Percentiles rank a stretch among this genome's conserved stretches.
phyloP scores from a whole-genome alignment of 108 stramenopile genomes.

The Fragilaria radians region DNA sequence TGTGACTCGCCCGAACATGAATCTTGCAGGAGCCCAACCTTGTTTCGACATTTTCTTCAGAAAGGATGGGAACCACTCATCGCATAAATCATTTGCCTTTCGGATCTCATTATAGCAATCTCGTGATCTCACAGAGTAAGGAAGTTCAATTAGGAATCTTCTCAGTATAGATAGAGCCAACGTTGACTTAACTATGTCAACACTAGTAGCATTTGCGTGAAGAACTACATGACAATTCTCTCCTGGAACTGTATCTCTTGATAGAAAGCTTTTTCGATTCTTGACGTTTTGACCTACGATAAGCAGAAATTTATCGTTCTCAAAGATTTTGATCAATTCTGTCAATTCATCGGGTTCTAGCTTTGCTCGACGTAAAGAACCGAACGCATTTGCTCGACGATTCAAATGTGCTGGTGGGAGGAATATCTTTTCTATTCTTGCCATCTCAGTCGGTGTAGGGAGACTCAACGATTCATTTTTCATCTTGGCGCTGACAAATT shows the following conservation, averaged over 20 bases:
- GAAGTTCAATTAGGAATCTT: constrained; percentile 37
- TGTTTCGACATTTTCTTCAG: constrained; percentile 40
- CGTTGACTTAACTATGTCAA: constrained; percentile 70
- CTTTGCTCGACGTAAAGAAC: constrained; percentile 57
- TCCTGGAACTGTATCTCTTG: constrained; percentile 31
- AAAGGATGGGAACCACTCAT: constrained; percentile 45
- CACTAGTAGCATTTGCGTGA: constrained; percentile 67
- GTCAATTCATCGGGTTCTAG: constrained; percentile 55
- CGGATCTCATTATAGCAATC: constrained; percentile 50
- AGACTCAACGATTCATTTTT: constrained; percentile 15
- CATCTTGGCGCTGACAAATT: neutral
- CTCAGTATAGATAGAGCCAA: constrained; percentile 58
- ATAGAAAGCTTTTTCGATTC: constrained; percentile 20
- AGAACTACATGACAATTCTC: constrained; percentile 77
- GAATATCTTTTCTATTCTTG: constrained; percentile 60
- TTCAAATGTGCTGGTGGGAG: constrained; percentile 60
- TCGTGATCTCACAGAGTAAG: constrained; percentile 29
- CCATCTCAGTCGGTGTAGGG: constrained; percentile 54
- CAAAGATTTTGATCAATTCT: constrained; percentile 49
- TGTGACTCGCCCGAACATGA: constrained; percentile 71
- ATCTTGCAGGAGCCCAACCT: constrained; percentile 64
- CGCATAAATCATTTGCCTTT: constrained; percentile 38
- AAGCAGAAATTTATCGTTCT: constrained; percentile 56
- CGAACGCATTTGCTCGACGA: constrained; percentile 63
- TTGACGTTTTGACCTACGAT: constrained; percentile 71